Evolutionary conservation across 2,329 filamentous ascomycete genomes (phyloP).

Genomic region (Pestalotiopsis sp.): DNA sequence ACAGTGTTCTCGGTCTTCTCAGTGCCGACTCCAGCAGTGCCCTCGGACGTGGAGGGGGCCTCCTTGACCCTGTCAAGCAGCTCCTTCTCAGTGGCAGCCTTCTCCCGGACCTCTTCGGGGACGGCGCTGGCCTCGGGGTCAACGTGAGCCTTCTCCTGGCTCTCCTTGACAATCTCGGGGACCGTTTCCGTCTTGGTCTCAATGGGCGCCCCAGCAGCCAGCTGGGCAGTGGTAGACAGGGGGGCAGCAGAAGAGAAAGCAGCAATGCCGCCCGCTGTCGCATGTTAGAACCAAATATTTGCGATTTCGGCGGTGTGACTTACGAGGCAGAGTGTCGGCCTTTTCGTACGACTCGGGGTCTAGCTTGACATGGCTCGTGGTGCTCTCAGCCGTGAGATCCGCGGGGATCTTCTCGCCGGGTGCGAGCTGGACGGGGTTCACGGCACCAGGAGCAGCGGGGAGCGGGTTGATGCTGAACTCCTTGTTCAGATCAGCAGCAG

Average conservation of each 20-base stretch:
- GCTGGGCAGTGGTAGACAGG: constrained; percentile 41
- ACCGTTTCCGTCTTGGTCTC: constrained; percentile 46
- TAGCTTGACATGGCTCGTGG: constrained; percentile 72
- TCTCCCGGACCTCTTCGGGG: constrained; percentile 68
- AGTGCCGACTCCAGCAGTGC: constrained; percentile 53
- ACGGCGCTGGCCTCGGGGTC: constrained; percentile 71
- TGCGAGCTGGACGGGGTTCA: constrained; percentile 80
- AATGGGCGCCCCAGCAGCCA: constrained; percentile 46
- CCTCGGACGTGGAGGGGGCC: constrained; percentile 60
- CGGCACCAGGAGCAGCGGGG: constrained; percentile 62
- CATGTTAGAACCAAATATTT: background rate
- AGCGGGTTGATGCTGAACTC: constrained; percentile 63
- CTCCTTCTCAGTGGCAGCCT: constrained; percentile 72
- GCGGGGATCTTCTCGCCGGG: constrained; percentile 84
- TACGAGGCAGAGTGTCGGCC: constrained; percentile 65
- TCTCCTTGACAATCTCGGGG: constrained; percentile 70
- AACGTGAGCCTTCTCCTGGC: constrained; percentile 67
- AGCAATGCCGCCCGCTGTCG: constrained; percentile 3
- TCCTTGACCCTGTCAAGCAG: constrained; percentile 68
- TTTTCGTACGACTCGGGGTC: constrained; percentile 89
- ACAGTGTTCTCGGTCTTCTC: constrained; percentile 53
- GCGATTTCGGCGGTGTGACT: constrained; percentile 29
- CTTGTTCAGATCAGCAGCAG: constrained; percentile 54
- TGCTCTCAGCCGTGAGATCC: constrained; percentile 67
- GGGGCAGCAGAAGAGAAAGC: constrained; percentile 43